phyloP scores from a whole-genome alignment of 148 eudicot species.

The Chenopodium suecicum region DNA sequence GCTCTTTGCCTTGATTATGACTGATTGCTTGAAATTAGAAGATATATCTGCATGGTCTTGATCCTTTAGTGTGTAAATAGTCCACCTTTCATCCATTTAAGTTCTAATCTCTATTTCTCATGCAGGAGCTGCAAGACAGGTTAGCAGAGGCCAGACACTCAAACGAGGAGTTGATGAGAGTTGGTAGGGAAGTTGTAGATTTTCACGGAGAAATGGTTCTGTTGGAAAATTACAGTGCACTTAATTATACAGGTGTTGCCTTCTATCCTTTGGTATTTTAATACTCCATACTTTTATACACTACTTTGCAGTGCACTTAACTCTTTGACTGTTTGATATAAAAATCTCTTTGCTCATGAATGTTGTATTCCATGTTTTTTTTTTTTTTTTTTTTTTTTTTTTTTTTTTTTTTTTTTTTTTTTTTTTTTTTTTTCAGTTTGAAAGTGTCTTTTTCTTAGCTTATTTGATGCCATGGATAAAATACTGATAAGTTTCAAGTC shows the following conservation, averaged over 20 bases:
- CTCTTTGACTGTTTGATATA: neutral
- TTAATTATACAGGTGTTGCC: constrained; percentile 81
- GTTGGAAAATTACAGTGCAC: constrained; percentile 83
- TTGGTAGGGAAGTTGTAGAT: constrained; percentile 68
- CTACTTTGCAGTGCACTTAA: too few species aligned
- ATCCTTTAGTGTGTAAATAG: neutral
- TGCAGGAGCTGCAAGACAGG: constrained; percentile 61
- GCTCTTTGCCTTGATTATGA: neutral
- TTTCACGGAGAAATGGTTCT: constrained; percentile 90
- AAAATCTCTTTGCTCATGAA: neutral
- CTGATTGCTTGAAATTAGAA: neutral
- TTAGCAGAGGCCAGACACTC: constrained; percentile 47
- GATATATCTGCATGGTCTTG: neutral
- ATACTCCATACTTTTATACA: neutral
- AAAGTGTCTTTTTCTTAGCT: neutral
- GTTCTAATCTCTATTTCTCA: neutral
- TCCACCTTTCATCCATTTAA: neutral
- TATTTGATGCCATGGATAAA: neutral
- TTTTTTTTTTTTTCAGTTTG: neutral
- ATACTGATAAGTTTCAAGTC: neutral
- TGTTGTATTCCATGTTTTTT: neutral
- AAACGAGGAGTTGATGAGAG: constrained; percentile 54
- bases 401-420: too few species aligned
- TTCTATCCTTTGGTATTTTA: neutral
- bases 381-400: too few species aligned